Evolutionary conservation across 2,329 filamentous ascomycete genomes (phyloP).

Genomic region (Fusarium begoniae): DNA sequence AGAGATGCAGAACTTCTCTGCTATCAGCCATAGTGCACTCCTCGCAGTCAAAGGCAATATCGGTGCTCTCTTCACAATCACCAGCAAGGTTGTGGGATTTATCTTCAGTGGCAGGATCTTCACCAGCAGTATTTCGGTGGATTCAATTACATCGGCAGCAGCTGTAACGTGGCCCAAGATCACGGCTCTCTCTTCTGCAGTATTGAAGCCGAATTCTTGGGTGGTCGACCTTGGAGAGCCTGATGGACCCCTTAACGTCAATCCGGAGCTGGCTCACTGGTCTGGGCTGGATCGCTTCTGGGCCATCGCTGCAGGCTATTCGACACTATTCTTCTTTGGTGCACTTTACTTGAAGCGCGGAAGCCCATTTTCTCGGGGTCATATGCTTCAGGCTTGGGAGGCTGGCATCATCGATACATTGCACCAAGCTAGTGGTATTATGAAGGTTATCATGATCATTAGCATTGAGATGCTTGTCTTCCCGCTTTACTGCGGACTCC

Average conservation of each 20-base stretch:
- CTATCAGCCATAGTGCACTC: slow-evolving; percentile 77
- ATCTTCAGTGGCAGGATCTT: slow-evolving; percentile 56
- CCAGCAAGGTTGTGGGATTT: slow-evolving; percentile 54
- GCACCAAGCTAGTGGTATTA: slow-evolving; percentile 92
- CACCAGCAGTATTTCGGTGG: slow-evolving; percentile 16
- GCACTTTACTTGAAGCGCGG: slow-evolving; percentile 82
- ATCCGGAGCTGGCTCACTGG: slow-evolving; percentile 74
- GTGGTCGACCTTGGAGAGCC: slow-evolving; percentile 64
- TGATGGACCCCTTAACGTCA: slow-evolving; percentile 51
- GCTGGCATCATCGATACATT: slow-evolving; percentile 82
- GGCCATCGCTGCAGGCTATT: slow-evolving; percentile 84
- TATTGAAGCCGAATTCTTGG: slow-evolving; percentile 64
- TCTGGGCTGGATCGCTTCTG: slow-evolving; percentile 69
- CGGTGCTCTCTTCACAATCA: slow-evolving; percentile 49
- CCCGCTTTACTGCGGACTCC: slow-evolving; percentile 91
- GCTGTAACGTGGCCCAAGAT: slow-evolving; percentile 28
- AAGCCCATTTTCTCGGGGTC: slow-evolving; percentile 69
- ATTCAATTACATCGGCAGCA: slow-evolving; percentile 11
- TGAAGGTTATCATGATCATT: slow-evolving; percentile 98
- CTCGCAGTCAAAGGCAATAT: slow-evolving; percentile 66
- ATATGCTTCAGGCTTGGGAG: slow-evolving; percentile 72
- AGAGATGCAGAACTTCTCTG: slow-evolving; percentile 80
- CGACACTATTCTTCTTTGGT: slow-evolving; percentile 77
- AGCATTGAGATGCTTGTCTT: slow-evolving; percentile 99
- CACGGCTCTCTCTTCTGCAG: slow-evolving; percentile 30